Percentiles rank a stretch among this genome's conserved stretches.
These are phyloP conservation scores for Fusarium continuum DNA, from an alignment of 2,329 filamentous ascomycete genomes.

Conservation along the genomic window DNA sequence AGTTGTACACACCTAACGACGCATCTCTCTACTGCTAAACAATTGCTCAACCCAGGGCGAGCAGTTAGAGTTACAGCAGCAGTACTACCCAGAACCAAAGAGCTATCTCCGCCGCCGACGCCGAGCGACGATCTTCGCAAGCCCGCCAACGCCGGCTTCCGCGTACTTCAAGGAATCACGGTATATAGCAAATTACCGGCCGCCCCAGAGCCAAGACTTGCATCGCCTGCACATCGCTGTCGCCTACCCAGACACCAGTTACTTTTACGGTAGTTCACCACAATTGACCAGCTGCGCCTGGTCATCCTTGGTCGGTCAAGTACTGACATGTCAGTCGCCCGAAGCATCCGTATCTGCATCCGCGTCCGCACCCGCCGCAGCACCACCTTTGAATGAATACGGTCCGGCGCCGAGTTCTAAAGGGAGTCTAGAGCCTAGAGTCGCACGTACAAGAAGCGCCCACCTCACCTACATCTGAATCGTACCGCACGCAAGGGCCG, in stretches of 20 bases:
- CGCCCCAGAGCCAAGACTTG: constrained; percentile 31
- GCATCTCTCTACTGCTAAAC: constrained; percentile 2
- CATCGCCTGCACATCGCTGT: constrained; percentile 14
- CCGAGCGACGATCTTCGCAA: constrained; percentile 27
- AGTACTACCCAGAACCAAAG: not conserved
- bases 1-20: constrained; percentile 11
- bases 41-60: constrained; percentile 13
- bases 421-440: constrained; percentile 39
- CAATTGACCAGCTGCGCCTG: constrained; percentile 26
- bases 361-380: constrained; percentile 36
- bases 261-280: constrained; percentile 25
- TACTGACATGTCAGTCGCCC: constrained; percentile 42
- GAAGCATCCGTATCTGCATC: constrained; percentile 41
- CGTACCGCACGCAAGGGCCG: constrained; percentile 24
- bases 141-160: constrained; percentile 28
- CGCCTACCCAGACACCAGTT: constrained; percentile 27
- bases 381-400: constrained; percentile 42
- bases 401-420: constrained; percentile 38
- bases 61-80: not conserved
- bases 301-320: constrained; percentile 35
- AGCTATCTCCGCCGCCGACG: constrained; percentile 16
- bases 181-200: constrained; percentile 25
- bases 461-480: constrained; percentile 32
- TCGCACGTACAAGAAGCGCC: constrained; percentile 39
- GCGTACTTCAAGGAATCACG: constrained; percentile 21